Conservation (phyloP, 2,329 filamentous ascomycete species). For the Erysiphe pisi region DNA sequence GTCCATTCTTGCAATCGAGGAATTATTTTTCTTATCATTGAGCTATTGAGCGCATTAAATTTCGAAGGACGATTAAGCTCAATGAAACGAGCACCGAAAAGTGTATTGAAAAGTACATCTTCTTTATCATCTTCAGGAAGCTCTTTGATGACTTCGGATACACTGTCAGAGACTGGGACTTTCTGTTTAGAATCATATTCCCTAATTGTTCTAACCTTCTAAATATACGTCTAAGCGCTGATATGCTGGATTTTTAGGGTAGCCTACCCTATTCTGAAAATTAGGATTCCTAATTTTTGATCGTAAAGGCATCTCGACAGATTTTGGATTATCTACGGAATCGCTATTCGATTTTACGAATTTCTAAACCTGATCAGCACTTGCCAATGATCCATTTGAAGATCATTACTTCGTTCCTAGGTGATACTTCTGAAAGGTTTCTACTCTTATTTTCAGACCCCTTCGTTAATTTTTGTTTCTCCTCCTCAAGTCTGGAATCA, state of each 20-base stretch:
- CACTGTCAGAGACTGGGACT: neutral
- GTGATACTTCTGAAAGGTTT: neutral
- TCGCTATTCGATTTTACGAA: too few species aligned
- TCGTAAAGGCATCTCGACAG: neutral
- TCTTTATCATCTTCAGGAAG: slow-evolving; percentile 58
- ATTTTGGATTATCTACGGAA: neutral
- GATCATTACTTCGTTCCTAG: too few species aligned
- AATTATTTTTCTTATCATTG: slow-evolving; percentile 91
- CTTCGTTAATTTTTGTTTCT: neutral
- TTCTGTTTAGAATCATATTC: neutral
- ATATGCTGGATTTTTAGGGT: neutral
- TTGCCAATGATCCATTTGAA: too few species aligned
- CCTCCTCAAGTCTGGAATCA: neutral
- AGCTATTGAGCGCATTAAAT: slow-evolving; percentile 82
- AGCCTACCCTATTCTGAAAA: neutral
- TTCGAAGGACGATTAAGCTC: slow-evolving; percentile 90
- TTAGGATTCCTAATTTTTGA: neutral
- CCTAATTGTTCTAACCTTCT: neutral
- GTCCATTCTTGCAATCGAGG: slow-evolving; percentile 86
- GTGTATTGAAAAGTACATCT: slow-evolving; percentile 84
- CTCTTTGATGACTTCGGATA: slow-evolving; percentile 35
- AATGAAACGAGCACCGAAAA: slow-evolving; percentile 81
- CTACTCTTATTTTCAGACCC: neutral
- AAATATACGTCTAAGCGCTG: neutral
- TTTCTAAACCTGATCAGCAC: too few species aligned